phyloP scores from a whole-genome alignment of 805 yeast genomes.

The Saturnispora galanensis region DNA sequence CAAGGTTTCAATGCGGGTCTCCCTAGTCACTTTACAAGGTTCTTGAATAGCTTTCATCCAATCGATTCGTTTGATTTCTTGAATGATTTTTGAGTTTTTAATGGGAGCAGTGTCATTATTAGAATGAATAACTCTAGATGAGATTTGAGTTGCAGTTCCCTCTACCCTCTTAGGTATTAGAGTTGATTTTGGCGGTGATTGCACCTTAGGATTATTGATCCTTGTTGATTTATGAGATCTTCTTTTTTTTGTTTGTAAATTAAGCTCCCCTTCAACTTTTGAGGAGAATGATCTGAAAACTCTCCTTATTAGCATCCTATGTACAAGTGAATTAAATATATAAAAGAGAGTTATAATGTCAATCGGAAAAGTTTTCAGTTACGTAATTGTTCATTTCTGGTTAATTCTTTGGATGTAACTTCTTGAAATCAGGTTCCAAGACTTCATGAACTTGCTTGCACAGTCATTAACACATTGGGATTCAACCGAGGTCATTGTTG shows the following conservation, averaged over 20 bases:
- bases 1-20: conserved; percentile 8
- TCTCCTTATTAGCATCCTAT: neutral
- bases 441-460: conserved; percentile 76
- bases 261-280: neutral
- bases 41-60: conserved; percentile 4
- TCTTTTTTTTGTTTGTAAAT: neutral
- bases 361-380: neutral
- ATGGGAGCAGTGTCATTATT: neutral
- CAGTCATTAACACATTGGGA: conserved; percentile 67
- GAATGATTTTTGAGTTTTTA: neutral
- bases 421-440: conserved; percentile 80
- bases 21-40: no score
- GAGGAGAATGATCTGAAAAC: neutral
- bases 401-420: conserved; percentile 63
- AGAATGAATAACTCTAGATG: neutral
- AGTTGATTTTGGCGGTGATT: neutral
- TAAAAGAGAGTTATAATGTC: neutral
- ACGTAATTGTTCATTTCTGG: conserved; percentile 9
- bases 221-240: neutral
- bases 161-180: no score
- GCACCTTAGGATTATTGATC: neutral
- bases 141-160: neutral
- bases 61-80: neutral
- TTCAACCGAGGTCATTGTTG: conserved; percentile 33
- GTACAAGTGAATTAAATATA: neutral